phyloP scores from a whole-genome alignment of 768 basidiomycete genomes.

The Neoboletus magnificus region DNA sequence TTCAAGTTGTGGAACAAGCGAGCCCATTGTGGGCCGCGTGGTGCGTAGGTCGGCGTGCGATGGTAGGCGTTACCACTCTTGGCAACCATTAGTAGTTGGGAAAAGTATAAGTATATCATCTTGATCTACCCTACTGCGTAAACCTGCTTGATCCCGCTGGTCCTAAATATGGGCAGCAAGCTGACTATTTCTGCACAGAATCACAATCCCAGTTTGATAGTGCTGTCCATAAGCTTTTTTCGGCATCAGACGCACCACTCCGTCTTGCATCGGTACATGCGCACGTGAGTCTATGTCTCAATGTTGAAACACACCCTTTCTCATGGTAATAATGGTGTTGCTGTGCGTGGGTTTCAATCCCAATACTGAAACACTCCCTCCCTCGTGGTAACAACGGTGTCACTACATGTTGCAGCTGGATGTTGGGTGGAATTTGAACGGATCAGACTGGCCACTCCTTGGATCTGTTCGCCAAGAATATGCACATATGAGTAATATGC shows the following conservation, averaged over 20 bases:
- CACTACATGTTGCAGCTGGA: slow-evolving; percentile 30
- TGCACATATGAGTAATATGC: not conserved
- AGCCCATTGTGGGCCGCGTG: slow-evolving; percentile 42
- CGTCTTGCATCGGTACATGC: slow-evolving; percentile 52
- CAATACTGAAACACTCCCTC: not conserved
- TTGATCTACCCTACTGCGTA: too few species aligned
- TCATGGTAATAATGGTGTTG: not conserved
- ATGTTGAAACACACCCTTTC: not conserved
- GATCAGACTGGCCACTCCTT: not conserved
- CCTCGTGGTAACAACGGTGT: slow-evolving; percentile 40
- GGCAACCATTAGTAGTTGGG: slow-evolving; percentile 59
- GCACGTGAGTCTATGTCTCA: not conserved
- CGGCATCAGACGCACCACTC: slow-evolving; percentile 26
- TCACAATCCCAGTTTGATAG: slow-evolving; percentile 21
- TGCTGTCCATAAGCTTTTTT: slow-evolving; percentile 24
- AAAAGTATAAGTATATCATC: slow-evolving; percentile 51
- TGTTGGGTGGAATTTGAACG: not conserved
- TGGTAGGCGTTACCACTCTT: slow-evolving; percentile 44
- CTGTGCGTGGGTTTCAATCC: slow-evolving; percentile 20
- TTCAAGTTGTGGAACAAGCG: too few species aligned
- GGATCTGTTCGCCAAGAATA: not conserved
- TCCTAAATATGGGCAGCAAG: not conserved
- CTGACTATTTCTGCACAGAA: slow-evolving; percentile 15
- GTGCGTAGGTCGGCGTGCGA: slow-evolving; percentile 64
- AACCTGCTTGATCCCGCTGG: not conserved